These are phyloP conservation scores for Pisolithus tinctorius DNA, from an alignment of 768 basidiomycete species.

Conservation along the genomic window DNA sequence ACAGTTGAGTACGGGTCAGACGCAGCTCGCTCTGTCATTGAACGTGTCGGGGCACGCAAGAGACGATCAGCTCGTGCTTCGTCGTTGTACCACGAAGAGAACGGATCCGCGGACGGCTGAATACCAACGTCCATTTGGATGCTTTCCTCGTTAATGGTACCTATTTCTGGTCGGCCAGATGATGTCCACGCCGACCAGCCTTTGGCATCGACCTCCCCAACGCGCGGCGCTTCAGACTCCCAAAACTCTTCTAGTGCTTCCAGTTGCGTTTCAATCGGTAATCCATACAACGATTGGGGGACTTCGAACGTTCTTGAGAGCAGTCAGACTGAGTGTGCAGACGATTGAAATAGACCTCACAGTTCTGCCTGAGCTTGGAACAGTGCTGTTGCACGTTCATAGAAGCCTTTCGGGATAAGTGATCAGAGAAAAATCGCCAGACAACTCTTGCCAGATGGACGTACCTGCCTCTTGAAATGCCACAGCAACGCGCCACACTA, in stretches of 20 bases:
- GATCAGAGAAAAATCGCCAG: conserved; percentile 1
- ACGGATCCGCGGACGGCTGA: conserved; percentile 48
- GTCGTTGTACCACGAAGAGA: conserved; percentile 54
- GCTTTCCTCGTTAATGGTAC: conserved; percentile 1
- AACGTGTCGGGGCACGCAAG: conserved; percentile 45
- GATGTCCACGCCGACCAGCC: conserved; percentile 67
- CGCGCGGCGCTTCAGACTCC: conserved; percentile 76
- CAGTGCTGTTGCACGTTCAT: conserved; percentile 67
- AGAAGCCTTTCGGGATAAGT: conserved; percentile 42
- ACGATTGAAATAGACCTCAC: conserved; percentile 35
- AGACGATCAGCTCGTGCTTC: conserved; percentile 46
- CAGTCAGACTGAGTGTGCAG: conserved; percentile 1
- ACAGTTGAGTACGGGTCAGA: conserved; percentile 69
- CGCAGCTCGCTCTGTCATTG: conserved; percentile 40
- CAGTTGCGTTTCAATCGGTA: conserved; percentile 43
- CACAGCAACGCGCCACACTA: conserved; percentile 66
- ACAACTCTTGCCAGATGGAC: conserved; percentile 9
- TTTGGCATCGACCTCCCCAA: conserved; percentile 56
- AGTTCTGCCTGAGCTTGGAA: conserved; percentile 82
- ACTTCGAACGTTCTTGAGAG: conserved; percentile 43
- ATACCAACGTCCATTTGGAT: conserved; percentile 14
- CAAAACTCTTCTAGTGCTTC: conserved; percentile 72
- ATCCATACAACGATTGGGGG: conserved; percentile 38
- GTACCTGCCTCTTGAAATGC: conserved; percentile 62
- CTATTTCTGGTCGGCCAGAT: conserved; percentile 33